phyloP scores from a whole-genome alignment of 257 asterid species.

The Solanum piurae region DNA sequence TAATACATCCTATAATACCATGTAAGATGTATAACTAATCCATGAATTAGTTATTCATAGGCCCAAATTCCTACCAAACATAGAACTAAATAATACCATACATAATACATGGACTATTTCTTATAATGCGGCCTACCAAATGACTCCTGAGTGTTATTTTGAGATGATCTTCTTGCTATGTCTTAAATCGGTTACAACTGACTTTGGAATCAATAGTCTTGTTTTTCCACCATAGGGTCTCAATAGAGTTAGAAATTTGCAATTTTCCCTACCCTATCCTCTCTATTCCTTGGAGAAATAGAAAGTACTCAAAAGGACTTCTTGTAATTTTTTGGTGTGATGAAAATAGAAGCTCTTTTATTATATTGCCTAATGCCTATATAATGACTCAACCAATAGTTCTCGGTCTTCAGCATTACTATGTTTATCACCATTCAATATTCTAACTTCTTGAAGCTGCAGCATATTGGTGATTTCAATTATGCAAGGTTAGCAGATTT shows the following conservation, averaged over 20 bases:
- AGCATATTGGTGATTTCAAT: slow-evolving; percentile 95
- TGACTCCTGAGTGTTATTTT: not conserved
- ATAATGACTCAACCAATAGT: not conserved
- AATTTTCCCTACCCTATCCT: not conserved
- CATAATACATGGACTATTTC: not conserved
- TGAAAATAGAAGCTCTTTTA: not conserved
- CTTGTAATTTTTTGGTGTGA: not conserved
- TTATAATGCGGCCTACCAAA: not conserved
- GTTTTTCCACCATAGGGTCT: not conserved
- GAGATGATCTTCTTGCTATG: not conserved
- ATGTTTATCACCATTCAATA: slow-evolving; percentile 1
- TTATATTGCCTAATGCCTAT: not conserved
- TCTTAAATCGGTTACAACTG: not conserved
- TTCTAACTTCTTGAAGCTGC: slow-evolving; percentile 27
- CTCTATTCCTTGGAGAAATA: not conserved
- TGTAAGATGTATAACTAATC: not conserved
- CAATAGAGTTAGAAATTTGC: not conserved
- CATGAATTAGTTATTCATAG: no score
- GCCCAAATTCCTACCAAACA: not conserved
- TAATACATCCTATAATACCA: not conserved
- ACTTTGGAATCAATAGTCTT: not conserved
- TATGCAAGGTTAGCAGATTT: slow-evolving; percentile 96
- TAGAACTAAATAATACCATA: not conserved
- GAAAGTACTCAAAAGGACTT: not conserved
- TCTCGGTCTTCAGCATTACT: not conserved